Conservation (phyloP, 495 filamentous ascomycete genomes). For the Ascobolus immersus region DNA sequence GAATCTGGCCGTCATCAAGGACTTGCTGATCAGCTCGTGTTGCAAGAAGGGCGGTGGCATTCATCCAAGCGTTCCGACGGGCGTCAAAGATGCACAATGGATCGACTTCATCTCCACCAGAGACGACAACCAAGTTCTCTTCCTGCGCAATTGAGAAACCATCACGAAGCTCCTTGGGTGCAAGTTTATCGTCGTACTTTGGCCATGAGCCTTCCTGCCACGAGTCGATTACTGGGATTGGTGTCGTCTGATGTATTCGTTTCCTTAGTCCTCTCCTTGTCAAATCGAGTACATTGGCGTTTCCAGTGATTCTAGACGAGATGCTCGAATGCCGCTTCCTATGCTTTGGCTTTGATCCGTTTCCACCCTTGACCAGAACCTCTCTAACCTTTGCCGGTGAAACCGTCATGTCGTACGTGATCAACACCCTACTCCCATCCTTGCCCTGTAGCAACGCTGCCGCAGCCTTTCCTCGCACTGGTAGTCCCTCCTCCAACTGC, state of each 20-base stretch:
- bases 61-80: constrained; percentile 52
- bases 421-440: constrained; percentile 61
- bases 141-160: constrained; percentile 39
- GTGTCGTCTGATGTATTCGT: constrained; percentile 16
- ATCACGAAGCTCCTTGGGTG: constrained; percentile 32
- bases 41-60: constrained; percentile 40
- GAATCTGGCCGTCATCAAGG: constrained; percentile 4
- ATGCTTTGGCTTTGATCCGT: constrained; percentile 9
- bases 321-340: constrained; percentile 2
- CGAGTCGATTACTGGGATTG: constrained; percentile 20
- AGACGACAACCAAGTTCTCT: constrained; percentile 40
- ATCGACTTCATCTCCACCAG: constrained; percentile 41
- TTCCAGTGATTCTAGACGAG: constrained; percentile 6
- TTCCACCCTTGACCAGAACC: constrained; percentile 9
- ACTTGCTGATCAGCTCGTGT: constrained; percentile 17
- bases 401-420: constrained; percentile 49
- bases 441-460: constrained; percentile 32
- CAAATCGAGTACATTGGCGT: constrained; percentile 6
- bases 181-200: constrained; percentile 47
- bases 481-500: constrained; percentile 30
- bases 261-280: constrained; percentile 11
- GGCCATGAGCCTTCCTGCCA: constrained; percentile 52
- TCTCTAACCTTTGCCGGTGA: constrained; percentile 50
- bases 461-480: constrained; percentile 12
- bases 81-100: constrained; percentile 59